phyloP scores from a whole-genome alignment of 805 yeast genomes.

The Starmerella sp. region DNA sequence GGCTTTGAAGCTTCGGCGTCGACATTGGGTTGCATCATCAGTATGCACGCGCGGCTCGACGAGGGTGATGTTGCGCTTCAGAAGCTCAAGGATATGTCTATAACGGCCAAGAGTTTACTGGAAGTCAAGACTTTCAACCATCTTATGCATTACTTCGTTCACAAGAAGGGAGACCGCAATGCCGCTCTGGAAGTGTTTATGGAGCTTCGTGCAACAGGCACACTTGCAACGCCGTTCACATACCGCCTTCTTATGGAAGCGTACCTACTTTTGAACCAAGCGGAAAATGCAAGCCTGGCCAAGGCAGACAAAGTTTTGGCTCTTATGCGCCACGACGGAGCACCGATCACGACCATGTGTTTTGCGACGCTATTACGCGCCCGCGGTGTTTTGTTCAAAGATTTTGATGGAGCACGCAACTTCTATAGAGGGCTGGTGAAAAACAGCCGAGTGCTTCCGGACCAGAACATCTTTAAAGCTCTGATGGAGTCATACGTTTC shows the following conservation, averaged over 20 bases:
- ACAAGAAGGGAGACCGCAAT: slow-evolving; percentile 26
- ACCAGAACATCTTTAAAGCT: slow-evolving; percentile 32
- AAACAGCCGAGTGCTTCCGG: slow-evolving; percentile 29
- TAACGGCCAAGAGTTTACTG: slow-evolving; percentile 5
- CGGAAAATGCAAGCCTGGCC: slow-evolving; percentile 25
- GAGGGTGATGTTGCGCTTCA: slow-evolving; percentile 10
- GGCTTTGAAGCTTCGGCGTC: not conserved
- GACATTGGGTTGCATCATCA: slow-evolving; percentile 11
- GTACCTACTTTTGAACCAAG: slow-evolving; percentile 28
- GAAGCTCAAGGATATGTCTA: slow-evolving; percentile 6
- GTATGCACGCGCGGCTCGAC: slow-evolving; percentile 7
- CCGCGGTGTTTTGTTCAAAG: slow-evolving; percentile 30
- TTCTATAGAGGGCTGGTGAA: slow-evolving; percentile 28
- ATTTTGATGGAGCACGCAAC: slow-evolving; percentile 28
- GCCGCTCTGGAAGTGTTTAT: slow-evolving; percentile 28
- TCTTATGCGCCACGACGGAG: slow-evolving; percentile 26
- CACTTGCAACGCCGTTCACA: slow-evolving; percentile 31
- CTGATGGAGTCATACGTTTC: slow-evolving; percentile 32
- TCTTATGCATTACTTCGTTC: slow-evolving; percentile 32
- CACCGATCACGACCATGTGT: slow-evolving; percentile 27
- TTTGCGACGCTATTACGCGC: slow-evolving; percentile 32
- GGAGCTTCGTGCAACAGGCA: slow-evolving; percentile 24
- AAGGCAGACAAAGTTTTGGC: slow-evolving; percentile 30
- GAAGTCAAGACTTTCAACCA: slow-evolving; percentile 29
- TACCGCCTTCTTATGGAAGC: slow-evolving; percentile 33